Evolutionary conservation across 2,329 filamentous ascomycete species (phyloP), one percentile per base, ranked within the genome.

Genomic region (Arachnopeziza araneosa): DNA sequence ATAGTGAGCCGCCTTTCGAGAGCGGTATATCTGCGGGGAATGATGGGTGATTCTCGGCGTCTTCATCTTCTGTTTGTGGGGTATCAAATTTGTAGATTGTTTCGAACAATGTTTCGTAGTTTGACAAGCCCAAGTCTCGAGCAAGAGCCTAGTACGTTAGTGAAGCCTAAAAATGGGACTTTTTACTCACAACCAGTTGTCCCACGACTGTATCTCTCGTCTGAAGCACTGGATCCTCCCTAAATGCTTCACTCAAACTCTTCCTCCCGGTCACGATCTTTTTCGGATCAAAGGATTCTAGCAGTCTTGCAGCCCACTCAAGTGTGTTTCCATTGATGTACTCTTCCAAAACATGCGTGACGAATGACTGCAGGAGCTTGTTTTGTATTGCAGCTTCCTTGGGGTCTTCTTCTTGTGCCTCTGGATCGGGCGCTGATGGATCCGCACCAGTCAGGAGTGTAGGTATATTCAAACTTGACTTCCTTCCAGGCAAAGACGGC

Each of bases 301-400:
- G 79, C 59, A 92, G 73, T 55, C 90, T 77, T 17, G 82, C 76
- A 1, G 85, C 80, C 85, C 85, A 88, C 52, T 83, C 80, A 71
- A 88, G 72, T 24, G 77, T 76, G 65, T 85, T 82, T 7, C 75
- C 77, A 65, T 85, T 85, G 62, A 90, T 80, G 66, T 91, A 93
- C 52, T 87, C 83, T 70, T 93, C 89, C 12, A 93, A 75, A 21
- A 93, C 76, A 70, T 90, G 89, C 0, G 88, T 91, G n/a, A 91
- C 79, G 72, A 95, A 93, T 1, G 87, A 86, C 69, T 91, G 87
- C 24, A 93, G 75, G 19, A 93, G 76, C 60, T 82, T 84, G 44
- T 78, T 78, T 68, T 88, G 83, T 62, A 92, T 76, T 9, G 79
- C 81, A 1, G 76, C 76, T 71, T 93, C 89, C 44, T 79, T 78